Conservation (phyloP, 2,329 filamentous ascomycete species). For the Neofusicoccum umdonicola region DNA sequence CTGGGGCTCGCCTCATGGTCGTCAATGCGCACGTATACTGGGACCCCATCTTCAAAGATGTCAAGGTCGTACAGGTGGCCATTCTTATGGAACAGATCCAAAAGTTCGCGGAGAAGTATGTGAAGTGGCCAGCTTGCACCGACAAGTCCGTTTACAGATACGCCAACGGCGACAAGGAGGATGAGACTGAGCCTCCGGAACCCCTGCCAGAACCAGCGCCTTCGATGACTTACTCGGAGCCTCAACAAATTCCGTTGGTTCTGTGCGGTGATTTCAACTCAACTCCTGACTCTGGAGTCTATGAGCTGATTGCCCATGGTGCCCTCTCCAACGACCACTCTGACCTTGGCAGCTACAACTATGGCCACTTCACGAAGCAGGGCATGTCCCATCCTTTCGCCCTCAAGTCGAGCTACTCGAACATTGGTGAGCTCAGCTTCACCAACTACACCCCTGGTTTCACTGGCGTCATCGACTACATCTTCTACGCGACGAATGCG, state of each 20-base stretch:
- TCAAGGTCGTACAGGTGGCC: slow-evolving; percentile 94
- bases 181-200: slow-evolving; percentile 47
- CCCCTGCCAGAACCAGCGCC: slow-evolving; percentile 67
- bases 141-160: slow-evolving; percentile 65
- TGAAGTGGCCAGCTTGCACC: slow-evolving; percentile 73
- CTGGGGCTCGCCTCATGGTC: slow-evolving; percentile 87
- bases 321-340: slow-evolving; percentile 73
- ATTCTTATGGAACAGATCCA: slow-evolving; percentile 91
- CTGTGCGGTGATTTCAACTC: slow-evolving; percentile 98
- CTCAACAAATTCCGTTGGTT: slow-evolving; percentile 83
- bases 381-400: slow-evolving; percentile 95
- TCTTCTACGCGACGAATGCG: slow-evolving; percentile 94
- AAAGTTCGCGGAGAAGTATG: slow-evolving; percentile 81
- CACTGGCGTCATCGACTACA: slow-evolving; percentile 88
- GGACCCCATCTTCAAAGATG: slow-evolving; percentile 86
- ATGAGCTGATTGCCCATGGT: slow-evolving; percentile 82
- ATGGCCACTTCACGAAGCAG: slow-evolving; percentile 88
- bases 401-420: slow-evolving; percentile 83
- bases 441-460: slow-evolving; percentile 98
- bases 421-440: slow-evolving; percentile 82
- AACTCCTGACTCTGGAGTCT: slow-evolving; percentile 79
- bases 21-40: slow-evolving; percentile 94
- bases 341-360: slow-evolving; percentile 77
- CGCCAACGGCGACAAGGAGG: slow-evolving; percentile 50
- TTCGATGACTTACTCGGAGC: slow-evolving; percentile 81